These are phyloP conservation scores for Abrus pulchellus DNA, from an alignment of 306 rosid species.

Conservation along the genomic window DNA sequence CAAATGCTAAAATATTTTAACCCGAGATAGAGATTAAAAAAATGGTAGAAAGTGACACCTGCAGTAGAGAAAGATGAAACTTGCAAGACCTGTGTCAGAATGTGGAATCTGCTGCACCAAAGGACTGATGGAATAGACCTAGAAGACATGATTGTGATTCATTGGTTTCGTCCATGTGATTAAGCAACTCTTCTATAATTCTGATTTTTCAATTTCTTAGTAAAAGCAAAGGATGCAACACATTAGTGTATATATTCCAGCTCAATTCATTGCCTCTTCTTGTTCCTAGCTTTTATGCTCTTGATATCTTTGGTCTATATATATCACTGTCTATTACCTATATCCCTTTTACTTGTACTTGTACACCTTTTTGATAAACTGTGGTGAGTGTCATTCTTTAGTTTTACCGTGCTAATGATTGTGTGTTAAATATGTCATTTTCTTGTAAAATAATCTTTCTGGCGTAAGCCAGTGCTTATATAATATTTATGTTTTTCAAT, in stretches of 20 bases:
- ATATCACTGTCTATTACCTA: slow-evolving; percentile 10
- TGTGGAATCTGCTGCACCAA: background rate
- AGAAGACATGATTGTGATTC: slow-evolving; percentile 19
- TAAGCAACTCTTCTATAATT: background rate
- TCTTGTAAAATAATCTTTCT: slow-evolving; percentile 13
- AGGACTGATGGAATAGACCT: background rate
- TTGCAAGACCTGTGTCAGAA: background rate
- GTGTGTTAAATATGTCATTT: slow-evolving; percentile 19
- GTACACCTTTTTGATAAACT: background rate
- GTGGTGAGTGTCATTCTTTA: background rate
- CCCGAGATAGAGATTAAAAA: background rate
- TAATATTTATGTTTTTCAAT: slow-evolving; percentile 20
- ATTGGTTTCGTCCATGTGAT: slow-evolving; percentile 8
- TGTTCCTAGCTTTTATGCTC: slow-evolving; percentile 10
- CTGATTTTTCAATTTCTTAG: slow-evolving; percentile 20
- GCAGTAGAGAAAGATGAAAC: background rate
- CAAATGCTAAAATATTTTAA: background rate
- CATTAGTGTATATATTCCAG: background rate
- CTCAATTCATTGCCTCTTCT: background rate
- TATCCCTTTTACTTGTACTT: slow-evolving; percentile 5
- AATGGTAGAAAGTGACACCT: background rate
- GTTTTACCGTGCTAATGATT: background rate
- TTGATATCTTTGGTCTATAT: background rate
- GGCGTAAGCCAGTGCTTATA: slow-evolving; percentile 22
- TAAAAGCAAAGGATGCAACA: slow-evolving; percentile 19